Percentiles rank a stretch among this genome's conserved stretches.
phyloP scores from a whole-genome alignment of 2,329 filamentous ascomycete genomes.

The Xylaria sp. region DNA sequence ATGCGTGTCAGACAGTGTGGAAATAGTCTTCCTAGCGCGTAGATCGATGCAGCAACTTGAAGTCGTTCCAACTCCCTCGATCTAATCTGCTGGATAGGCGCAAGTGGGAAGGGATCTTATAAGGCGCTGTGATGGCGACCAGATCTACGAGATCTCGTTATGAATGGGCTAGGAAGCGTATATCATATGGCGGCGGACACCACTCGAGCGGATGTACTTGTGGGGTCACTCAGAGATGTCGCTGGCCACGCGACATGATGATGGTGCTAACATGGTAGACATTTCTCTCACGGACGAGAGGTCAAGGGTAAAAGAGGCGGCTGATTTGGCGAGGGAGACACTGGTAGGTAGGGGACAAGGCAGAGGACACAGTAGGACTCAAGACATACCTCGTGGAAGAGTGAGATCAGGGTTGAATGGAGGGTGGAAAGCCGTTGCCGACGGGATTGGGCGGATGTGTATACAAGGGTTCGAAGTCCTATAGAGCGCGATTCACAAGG shows the following conservation, averaged over 20 bases:
- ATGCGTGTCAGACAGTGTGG: not conserved
- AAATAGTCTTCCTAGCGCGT: not conserved
- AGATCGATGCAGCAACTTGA: not conserved
- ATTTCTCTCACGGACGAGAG: not conserved
- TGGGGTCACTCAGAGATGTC: not conserved
- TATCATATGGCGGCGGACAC: not conserved
- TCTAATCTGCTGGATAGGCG: not conserved
- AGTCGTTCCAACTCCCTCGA: not conserved
- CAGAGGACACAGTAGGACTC: not conserved
- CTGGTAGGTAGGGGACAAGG: not conserved
- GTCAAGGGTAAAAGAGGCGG: not conserved
- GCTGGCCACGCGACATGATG: not conserved
- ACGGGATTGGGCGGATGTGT: not conserved
- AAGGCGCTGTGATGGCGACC: not conserved
- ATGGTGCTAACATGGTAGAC: not conserved
- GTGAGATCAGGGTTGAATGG: not conserved
- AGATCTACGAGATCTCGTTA: not conserved
- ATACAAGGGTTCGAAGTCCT: not conserved
- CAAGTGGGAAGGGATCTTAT: not conserved
- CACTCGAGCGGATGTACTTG: not conserved
- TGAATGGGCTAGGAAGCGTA: not conserved
- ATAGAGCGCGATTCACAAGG: conserved; percentile 5
- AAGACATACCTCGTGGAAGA: not conserved
- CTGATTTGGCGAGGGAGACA: not conserved
- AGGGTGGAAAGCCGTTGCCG: not conserved